Evolutionary conservation across 2,329 filamentous ascomycete species (phyloP), one percentile per base, ranked within the genome.

Genomic region (Alternaria rosae): DNA sequence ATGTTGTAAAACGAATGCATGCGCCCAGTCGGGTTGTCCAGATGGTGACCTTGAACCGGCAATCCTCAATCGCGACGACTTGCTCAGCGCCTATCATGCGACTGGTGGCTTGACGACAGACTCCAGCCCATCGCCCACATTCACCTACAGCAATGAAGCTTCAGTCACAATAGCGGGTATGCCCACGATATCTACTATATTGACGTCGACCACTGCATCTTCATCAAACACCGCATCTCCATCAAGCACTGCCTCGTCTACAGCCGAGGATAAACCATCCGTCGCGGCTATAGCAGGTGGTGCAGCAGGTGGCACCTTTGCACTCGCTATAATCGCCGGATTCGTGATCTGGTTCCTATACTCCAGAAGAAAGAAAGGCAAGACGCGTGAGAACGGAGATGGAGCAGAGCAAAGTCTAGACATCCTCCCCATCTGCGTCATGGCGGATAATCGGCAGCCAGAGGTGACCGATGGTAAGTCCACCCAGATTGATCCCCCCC

Each of bases 1-100:
- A 4, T 82, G 80, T 64, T 82, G 80, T 59, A 71, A 65, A 47
- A 69, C 64, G 1, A 74, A 80, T 54, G 71, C 80, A 28, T 81
- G 80, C 59, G 65, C 44, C 3, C 54, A 71, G 25, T 67, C 67
- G 4, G 59, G 50, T 21, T 82, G 80, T 59, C 65, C 71, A 5
- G 55, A 59, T 5, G 68, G 58, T 0, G 67, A 75, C 51, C 71
- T 82, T 8, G 55, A 61, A 5, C 61, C 59, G 1, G 71, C 71
- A 7, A 65, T 71, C 3, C 38, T 70, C 3, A 64, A 69, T 21
- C 62, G 65, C n/a, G 43, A 52, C 0, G 66, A 66, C 10, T 41
- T 62, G 8, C 60, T 54, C 47, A 65, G 53, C 28, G 63, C 66
- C 10, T 75, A 70, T 25, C 56, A 59, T 44, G 66, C 68, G 15